Percentiles rank a stretch among this genome's conserved stretches.
phyloP scores from a whole-genome alignment of 192 early-diverging fungal genomes.

The Piromyces finnis region DNA sequence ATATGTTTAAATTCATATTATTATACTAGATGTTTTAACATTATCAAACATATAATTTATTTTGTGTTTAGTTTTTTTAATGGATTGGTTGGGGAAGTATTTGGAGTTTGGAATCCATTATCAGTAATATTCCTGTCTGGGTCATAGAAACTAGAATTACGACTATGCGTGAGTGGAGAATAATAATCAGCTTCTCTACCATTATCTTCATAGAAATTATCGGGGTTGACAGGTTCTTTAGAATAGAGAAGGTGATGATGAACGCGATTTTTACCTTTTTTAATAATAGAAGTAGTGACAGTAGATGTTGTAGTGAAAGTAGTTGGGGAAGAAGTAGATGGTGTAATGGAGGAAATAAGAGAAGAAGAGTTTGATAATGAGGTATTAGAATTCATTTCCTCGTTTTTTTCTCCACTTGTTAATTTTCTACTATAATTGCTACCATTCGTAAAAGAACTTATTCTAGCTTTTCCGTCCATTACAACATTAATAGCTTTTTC shows the following conservation, averaged over 20 bases:
- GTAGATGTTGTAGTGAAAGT: background rate
- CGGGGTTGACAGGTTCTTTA: no score
- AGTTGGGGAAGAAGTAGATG: background rate
- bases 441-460: background rate
- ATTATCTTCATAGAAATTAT: no score
- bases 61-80: no score
- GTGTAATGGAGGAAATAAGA: background rate
- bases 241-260: background rate
- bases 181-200: no score
- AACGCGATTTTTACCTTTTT: background rate
- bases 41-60: no score
- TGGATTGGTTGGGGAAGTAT: no score
- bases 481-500: background rate
- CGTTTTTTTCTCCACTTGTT: background rate
- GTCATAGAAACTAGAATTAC: no score
- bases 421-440: background rate
- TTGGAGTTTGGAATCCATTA: no score
- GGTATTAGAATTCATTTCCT: background rate
- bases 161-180: no score
- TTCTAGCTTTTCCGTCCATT: background rate
- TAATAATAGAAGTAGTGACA: background rate
- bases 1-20: no score
- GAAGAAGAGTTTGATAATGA: background rate
- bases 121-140: no score
- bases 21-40: no score